Base-by-base conservation (phyloP, 371 early-diverging fungal genomes). In the Saksenaea vasiformis region DNA sequence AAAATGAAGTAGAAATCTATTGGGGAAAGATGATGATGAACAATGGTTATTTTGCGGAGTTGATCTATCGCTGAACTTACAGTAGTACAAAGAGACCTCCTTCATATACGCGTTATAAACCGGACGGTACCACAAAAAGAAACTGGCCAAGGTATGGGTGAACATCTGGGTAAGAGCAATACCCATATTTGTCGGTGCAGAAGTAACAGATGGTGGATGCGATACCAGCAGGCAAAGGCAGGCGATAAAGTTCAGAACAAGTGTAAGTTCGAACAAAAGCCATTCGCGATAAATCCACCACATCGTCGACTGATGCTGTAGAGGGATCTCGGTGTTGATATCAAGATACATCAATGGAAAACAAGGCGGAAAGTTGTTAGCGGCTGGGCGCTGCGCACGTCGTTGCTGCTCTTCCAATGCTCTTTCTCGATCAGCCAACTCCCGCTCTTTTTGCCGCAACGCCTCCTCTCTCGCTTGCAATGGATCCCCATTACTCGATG, bases 71-170 rank as follows among this genome's bases (percentile, higher is more conserved):
- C 4, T 36, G 19, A 43, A 77, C 85, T 74, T 85, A 87, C 90
- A 92, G 74, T 89, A 94, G 79, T 91, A 94, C 65, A 95, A 78
- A 17, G 93, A 90, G 68, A 85, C 87, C 65, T 94, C 93, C 72
- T 92, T 93, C 90, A 90, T 90, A 71, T 89, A 95, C 41, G 93
- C 94, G 67, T 91, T 91, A 78, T 95, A 95, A 38, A 91, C 83
- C 19, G 95, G 95, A 15, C 94, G 84, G 72, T 95, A 95, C 95
- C 95, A 93, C 57, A 92, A 65, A 71, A 91, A 91, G 76, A 95
- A 93, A 54, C 92, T 92, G 3, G 88, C 86, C 5, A 86, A 74
- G 4, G 87, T 84, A 68, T 93, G 91, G 5, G 91, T 89, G 68
- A 92, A 88, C 79, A 91, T 81, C 66, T 92, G 91, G 10, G 90